phyloP scores from a whole-genome alignment of 495 filamentous ascomycete genomes.

The Barbatosphaeria neglecta region DNA sequence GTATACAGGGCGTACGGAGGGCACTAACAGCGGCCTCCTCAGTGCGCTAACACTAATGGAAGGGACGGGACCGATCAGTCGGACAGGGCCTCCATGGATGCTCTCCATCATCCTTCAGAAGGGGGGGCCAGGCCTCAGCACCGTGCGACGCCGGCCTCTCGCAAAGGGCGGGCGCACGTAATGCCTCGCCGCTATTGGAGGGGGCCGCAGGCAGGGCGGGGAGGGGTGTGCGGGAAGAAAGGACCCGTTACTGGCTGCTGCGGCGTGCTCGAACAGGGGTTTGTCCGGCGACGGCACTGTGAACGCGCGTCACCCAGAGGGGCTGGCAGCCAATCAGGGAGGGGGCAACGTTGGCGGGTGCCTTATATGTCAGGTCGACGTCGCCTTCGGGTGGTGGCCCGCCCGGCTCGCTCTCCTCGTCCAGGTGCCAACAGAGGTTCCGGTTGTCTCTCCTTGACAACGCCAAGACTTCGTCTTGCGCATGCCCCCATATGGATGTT shows the following conservation, averaged over 20 bases:
- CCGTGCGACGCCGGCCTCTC: no score
- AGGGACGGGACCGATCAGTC: background rate
- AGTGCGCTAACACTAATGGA: no score
- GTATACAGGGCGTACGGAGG: no score
- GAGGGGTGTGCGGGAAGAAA: background rate
- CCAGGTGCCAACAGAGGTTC: no score
- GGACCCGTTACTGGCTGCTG: background rate
- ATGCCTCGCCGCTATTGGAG: background rate
- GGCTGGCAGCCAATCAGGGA: background rate
- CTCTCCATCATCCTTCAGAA: no score
- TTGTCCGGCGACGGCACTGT: background rate
- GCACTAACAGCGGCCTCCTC: no score
- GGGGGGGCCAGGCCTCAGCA: no score
- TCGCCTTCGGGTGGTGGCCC: no score
- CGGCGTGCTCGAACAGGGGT: background rate
- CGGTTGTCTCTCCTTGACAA: no score
- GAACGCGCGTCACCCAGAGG: background rate
- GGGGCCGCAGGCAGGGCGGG: background rate
- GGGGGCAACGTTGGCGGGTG: background rate
- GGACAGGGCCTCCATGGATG: no score
- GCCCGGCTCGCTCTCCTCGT: no score
- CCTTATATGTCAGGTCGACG: background rate
- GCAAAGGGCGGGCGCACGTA: background rate
- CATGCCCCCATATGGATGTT: background rate
- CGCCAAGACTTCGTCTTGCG: conserved; percentile 1